These are phyloP conservation scores for Coprinopsis marcescibilis DNA, from an alignment of 768 basidiomycete genomes.

Conservation along the genomic window DNA sequence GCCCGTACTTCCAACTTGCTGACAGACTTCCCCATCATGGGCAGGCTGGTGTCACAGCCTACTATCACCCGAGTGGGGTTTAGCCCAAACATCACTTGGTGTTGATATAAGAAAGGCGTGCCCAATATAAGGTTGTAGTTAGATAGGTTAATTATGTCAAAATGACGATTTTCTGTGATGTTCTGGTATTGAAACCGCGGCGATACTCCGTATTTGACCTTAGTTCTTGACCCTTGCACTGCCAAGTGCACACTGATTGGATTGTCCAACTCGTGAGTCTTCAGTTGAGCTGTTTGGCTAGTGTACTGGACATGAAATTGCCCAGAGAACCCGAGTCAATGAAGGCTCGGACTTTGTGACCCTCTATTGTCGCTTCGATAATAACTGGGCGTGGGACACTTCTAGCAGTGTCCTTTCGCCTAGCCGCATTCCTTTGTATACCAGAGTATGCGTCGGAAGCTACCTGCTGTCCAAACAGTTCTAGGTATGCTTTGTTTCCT, in stretches of 20 bases:
- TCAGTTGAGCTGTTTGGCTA: conserved; percentile 32
- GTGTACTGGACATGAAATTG: conserved; percentile 33
- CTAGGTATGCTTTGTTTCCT: background rate
- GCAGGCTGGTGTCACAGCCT: too few species aligned
- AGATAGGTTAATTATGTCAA: conserved; percentile 36
- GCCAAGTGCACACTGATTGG: conserved; percentile 35
- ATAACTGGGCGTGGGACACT: conserved; percentile 28
- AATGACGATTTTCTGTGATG: conserved; percentile 23
- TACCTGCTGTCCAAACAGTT: conserved; percentile 12
- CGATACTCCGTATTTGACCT: conserved; percentile 24
- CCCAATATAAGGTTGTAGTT: conserved; percentile 37
- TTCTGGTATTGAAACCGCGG: conserved; percentile 28
- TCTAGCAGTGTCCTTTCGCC: conserved; percentile 13
- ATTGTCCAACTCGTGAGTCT: conserved; percentile 17
- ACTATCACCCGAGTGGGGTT: conserved; percentile 22
- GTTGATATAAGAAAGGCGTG: conserved; percentile 33
- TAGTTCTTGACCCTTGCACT: conserved; percentile 33
- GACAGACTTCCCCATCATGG: conserved; percentile 14
- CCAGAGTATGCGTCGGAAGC: conserved; percentile 13
- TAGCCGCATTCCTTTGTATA: conserved; percentile 21
- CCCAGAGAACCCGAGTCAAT: conserved; percentile 34
- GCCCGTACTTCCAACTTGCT: conserved; percentile 10
- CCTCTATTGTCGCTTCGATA: conserved; percentile 26
- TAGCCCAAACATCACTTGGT: conserved; percentile 21
- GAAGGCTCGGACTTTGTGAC: conserved; percentile 26